Evolutionary conservation across 805 yeast genomes (phyloP), one percentile per base, ranked within the genome.

Genomic region (Sungouiella blattae): DNA sequence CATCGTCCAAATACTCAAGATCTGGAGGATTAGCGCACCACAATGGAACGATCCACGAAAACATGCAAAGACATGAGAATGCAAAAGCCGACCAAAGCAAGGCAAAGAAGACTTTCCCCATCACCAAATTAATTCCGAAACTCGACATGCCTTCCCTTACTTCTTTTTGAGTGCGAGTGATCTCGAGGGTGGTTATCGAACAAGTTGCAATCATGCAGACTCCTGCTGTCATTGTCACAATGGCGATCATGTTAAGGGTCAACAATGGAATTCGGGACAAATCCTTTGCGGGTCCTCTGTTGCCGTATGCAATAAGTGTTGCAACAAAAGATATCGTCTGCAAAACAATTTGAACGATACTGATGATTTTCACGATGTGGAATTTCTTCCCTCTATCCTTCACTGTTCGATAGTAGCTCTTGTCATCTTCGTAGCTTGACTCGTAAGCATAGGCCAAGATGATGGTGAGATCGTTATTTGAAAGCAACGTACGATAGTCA

Each of bases 21-120:
- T 40, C 54, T 1, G 53, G 50, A 4, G 78, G 76, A 33, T 74
- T 69, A 6, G 75, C 72, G 58, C 81, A 78, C 83, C 84, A 43
- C 37, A 41, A 26, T 1, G 71, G 71, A 6, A 64, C 36, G 5
- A 46, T 50, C 71, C 72, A 66, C 6, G 61, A 41, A 12, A 59
- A 28, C 59, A 57, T 57, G 12, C 55, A 39, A 9, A 62, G 13
- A 9, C 48, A 28, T 4, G 56, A 23, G 18, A 54, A 44, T 1
- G 38, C 50, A 30, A 63, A 49, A 1, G 61, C 42, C 4, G 60
- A 9, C 77, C 77, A 73, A 5, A 66, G 44, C 2, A 74, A 23
- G 17, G 58, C 26, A 37, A 69, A 62, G 71, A 73, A 77, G 0
- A 53, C 36, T 0, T 32, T 23, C 1, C 83, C 80, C 12, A 64